Conservation (phyloP, 2,329 filamentous ascomycete genomes). For the Beauveria medogensis region DNA sequence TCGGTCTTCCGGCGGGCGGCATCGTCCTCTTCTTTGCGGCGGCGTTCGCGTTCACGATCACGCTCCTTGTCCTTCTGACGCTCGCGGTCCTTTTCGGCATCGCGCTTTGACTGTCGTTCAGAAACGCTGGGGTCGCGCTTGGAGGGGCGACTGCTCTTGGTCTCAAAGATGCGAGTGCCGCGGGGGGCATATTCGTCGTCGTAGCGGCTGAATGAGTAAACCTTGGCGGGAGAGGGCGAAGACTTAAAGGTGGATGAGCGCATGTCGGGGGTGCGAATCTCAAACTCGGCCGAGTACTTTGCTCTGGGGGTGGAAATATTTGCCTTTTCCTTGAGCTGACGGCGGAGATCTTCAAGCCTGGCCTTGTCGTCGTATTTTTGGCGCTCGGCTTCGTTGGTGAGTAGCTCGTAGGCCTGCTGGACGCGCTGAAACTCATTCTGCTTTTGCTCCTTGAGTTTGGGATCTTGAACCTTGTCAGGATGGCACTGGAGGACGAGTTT, state of each 20-base stretch:
- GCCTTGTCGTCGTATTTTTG: constrained; percentile 71
- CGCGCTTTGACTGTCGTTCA: constrained; percentile 36
- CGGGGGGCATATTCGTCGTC: constrained; percentile 37
- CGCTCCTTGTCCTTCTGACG: constrained; percentile 25
- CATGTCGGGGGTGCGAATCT: constrained; percentile 45
- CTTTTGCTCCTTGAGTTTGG: constrained; percentile 66
- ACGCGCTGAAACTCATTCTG: constrained; percentile 86
- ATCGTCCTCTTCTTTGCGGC: constrained; percentile 1
- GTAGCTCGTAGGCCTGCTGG: constrained; percentile 84
- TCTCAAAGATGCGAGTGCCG: constrained; percentile 35
- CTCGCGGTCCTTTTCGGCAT: constrained; percentile 30
- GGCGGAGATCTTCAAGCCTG: constrained; percentile 57
- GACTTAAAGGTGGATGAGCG: constrained; percentile 33
- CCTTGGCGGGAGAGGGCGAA: constrained; percentile 24
- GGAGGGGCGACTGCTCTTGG: constrained; percentile 26
- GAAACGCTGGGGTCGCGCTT: constrained; percentile 41
- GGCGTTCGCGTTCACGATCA: constrained; percentile 12
- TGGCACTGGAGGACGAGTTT: constrained; percentile 85
- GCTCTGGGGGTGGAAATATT: constrained; percentile 36
- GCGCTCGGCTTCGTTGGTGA: constrained; percentile 68
- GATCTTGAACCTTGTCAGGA: constrained; percentile 82
- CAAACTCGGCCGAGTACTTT: constrained; percentile 28
- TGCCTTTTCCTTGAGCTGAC: constrained; percentile 37
- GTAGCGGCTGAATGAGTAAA: constrained; percentile 30
- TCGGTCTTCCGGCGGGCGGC: constrained; percentile 22